Evolutionary conservation across 2,329 filamentous ascomycete species (phyloP).

Genomic region (Aspergillus aculeatus): DNA sequence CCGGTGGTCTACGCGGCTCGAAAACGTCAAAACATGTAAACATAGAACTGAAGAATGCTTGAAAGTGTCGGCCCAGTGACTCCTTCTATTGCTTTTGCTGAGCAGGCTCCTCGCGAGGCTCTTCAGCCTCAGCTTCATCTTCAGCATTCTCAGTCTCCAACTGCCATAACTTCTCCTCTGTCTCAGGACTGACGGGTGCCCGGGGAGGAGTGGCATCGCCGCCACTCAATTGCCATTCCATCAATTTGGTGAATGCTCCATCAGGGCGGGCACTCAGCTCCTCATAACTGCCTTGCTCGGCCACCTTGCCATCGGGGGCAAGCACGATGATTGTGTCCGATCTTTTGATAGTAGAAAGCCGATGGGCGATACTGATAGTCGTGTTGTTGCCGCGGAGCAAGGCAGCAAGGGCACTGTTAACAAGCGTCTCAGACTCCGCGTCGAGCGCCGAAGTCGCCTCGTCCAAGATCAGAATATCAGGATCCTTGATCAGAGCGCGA

Average conservation of each 20-base stretch:
- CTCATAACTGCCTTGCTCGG: constrained; percentile 82
- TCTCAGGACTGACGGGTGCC: constrained; percentile 36
- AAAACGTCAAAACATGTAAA: constrained; percentile 7
- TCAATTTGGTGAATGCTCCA: constrained; percentile 89
- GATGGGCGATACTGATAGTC: constrained; percentile 95
- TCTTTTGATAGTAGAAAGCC: constrained; percentile 92
- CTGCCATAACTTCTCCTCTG: constrained; percentile 54
- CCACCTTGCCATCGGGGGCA: constrained; percentile 79
- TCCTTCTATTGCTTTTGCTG: constrained; percentile 7
- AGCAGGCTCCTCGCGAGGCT: constrained; percentile 5
- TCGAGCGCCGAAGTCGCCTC: constrained; percentile 95
- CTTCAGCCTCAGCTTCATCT: constrained; percentile 28
- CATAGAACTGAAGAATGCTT: constrained; percentile 3
- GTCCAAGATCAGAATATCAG: constrained; percentile 94
- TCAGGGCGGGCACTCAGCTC: constrained; percentile 69
- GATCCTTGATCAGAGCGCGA: constrained; percentile 87
- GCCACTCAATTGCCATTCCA: constrained; percentile 98
- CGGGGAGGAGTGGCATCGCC: constrained; percentile 55
- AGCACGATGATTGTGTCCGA: constrained; percentile 94
- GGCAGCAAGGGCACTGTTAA: constrained; percentile 82
- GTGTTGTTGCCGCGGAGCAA: constrained; percentile 86
- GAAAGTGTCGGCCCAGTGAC: background rate
- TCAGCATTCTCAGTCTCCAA: constrained; percentile 40
- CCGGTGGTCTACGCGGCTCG: constrained; percentile 8
- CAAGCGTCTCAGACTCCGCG: constrained; percentile 92